These are phyloP conservation scores for Rhizopus stolonifer DNA, from an alignment of 371 early-diverging fungal species.

Conservation along the genomic window DNA sequence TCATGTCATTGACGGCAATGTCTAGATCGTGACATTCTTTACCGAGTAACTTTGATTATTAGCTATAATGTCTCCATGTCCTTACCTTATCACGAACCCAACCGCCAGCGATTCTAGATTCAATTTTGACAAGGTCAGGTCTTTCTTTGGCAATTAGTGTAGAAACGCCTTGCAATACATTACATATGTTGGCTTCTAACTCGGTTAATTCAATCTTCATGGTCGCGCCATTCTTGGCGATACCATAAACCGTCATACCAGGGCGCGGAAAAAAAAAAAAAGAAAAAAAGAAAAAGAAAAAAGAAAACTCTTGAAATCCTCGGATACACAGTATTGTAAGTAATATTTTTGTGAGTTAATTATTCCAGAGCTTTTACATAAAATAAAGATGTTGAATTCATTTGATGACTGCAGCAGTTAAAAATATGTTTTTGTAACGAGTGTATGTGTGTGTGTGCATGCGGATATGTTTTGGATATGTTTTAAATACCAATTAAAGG, in stretches of 20 bases:
- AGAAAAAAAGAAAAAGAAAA: background rate
- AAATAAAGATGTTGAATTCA: too few species aligned
- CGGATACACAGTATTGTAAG: too few species aligned
- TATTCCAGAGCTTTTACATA: too few species aligned
- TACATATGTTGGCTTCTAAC: slow-evolving; percentile 61
- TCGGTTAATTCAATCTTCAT: slow-evolving; percentile 52
- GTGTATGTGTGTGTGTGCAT: too few species aligned
- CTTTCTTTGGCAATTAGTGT: slow-evolving; percentile 47
- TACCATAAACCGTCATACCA: slow-evolving; percentile 29
- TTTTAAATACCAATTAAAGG: too few species aligned
- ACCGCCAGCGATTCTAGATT: slow-evolving; percentile 95
- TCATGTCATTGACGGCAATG: slow-evolving; percentile 93
- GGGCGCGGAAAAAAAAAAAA: background rate
- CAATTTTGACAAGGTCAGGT: slow-evolving; percentile 57
- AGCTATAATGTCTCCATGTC: too few species aligned
- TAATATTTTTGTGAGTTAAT: too few species aligned
- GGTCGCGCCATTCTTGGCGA: slow-evolving; percentile 31
- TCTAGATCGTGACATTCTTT: slow-evolving; percentile 93
- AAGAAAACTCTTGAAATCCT: too few species aligned
- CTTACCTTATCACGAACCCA: slow-evolving; percentile 98
- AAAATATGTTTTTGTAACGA: too few species aligned
- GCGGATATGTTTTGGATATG: too few species aligned
- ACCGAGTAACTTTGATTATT: slow-evolving; percentile 90
- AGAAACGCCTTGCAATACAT: slow-evolving; percentile 61
- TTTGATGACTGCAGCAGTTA: too few species aligned